A percentile compares a stretch with the other conserved stretches of the same genome.
phyloP scores from a whole-genome alignment of 2,329 filamentous ascomycete species.

The Penicillium sp. region DNA sequence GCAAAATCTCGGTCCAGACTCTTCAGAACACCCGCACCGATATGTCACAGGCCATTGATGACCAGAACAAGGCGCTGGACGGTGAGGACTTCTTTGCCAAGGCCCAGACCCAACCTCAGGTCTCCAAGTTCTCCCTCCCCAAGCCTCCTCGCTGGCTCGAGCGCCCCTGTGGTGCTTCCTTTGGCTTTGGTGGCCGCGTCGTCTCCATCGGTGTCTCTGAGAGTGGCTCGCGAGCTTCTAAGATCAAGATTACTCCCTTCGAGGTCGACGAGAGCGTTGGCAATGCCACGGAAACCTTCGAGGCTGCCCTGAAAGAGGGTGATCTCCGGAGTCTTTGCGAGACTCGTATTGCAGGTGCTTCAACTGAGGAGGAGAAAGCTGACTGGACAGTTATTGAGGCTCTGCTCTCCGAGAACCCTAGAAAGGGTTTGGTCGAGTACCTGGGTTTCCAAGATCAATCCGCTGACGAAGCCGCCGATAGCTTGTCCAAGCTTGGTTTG shows the following conservation, averaged over 20 bases:
- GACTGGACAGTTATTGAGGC: conserved; percentile 96
- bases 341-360: conserved; percentile 70
- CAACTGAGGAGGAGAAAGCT: conserved; percentile 86
- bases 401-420: conserved; percentile 79
- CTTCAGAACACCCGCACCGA: conserved; percentile 89
- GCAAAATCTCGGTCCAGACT: conserved; percentile 91
- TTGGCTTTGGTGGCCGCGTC: conserved; percentile 93
- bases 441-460: conserved; percentile 72
- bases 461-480: conserved; percentile 52
- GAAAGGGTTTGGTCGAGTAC: conserved; percentile 81
- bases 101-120: conserved; percentile 87
- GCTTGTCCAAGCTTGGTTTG: conserved; percentile 43
- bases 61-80: conserved; percentile 70
- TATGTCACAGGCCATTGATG: conserved; percentile 59
- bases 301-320: conserved; percentile 74
- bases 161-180: conserved; percentile 79
- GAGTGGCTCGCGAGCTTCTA: conserved; percentile 68
- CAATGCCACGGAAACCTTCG: conserved; percentile 81
- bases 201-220: conserved; percentile 67
- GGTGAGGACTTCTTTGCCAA: conserved; percentile 96
- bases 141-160: conserved; percentile 91
- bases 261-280: conserved; percentile 83
- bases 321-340: conserved; percentile 79
- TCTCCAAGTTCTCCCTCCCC: conserved; percentile 79
- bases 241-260: conserved; percentile 81